phyloP scores from a whole-genome alignment of 805 yeast species.

The Pichia occidentalis region DNA sequence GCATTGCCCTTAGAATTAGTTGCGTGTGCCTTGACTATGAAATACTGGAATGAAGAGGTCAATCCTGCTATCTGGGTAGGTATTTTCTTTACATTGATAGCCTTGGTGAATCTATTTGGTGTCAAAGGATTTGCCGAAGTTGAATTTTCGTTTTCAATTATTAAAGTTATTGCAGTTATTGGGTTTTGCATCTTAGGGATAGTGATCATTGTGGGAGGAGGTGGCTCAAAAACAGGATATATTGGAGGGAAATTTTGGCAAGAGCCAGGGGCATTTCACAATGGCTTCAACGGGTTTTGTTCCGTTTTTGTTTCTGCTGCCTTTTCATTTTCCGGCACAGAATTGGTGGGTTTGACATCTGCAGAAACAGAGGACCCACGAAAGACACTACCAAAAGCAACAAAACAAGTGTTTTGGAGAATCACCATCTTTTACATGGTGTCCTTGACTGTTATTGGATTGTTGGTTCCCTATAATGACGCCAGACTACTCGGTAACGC shows the following conservation, averaged over 20 bases:
- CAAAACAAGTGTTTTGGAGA: conserved; percentile 56
- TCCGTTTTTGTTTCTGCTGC: conserved; percentile 52
- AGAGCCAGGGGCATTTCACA: conserved; percentile 47
- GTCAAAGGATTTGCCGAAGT: conserved; percentile 60
- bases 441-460: conserved; percentile 44
- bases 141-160: conserved; percentile 45
- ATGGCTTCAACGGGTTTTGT: conserved; percentile 51
- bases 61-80: conserved; percentile 48
- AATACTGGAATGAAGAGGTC: conserved; percentile 37
- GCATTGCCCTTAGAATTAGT: conserved; percentile 46
- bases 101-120: conserved; percentile 47
- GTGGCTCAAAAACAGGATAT: conserved; percentile 45
- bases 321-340: conserved; percentile 58
- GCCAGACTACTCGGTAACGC: conserved; percentile 41
- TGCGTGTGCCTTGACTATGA: conserved; percentile 42
- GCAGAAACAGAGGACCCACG: conserved; percentile 54
- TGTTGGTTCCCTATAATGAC: conserved; percentile 51
- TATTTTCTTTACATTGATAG: conserved; percentile 42
- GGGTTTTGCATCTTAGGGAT: conserved; percentile 51
- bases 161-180: conserved; percentile 46
- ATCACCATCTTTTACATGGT: conserved; percentile 47
- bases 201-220: conserved; percentile 52
- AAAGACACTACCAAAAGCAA: conserved; percentile 51
- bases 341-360: conserved; percentile 53
- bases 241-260: conserved; percentile 55